Conservation (phyloP, 2,329 filamentous ascomycete species). For the Bipolaris victoriae region DNA sequence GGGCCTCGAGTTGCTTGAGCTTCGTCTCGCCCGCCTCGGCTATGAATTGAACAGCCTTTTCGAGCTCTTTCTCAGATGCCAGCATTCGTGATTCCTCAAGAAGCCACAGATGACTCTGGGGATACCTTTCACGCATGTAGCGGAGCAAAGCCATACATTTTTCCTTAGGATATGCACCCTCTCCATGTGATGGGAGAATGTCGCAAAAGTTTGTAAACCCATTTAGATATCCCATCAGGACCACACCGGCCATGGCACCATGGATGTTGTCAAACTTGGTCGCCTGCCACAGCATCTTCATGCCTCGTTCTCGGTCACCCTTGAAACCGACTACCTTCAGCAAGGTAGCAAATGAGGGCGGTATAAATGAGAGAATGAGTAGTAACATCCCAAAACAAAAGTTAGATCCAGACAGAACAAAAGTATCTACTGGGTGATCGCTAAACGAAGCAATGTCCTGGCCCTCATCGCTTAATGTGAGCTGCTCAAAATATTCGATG, state of each 20-base stretch:
- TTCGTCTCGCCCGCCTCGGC: conserved; percentile 66
- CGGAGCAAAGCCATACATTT: conserved; percentile 71
- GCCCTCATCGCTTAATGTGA: conserved; percentile 37
- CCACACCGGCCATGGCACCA: conserved; percentile 84
- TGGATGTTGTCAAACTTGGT: conserved; percentile 87
- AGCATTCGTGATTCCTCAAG: conserved; percentile 84
- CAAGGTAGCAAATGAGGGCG: conserved; percentile 85
- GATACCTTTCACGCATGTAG: conserved; percentile 78
- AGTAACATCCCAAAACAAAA: conserved; percentile 89
- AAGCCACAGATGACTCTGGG: conserved; percentile 82
- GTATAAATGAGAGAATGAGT: conserved; percentile 88
- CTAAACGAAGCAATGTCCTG: conserved; percentile 69
- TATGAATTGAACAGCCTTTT: conserved; percentile 71
- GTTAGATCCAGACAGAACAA: conserved; percentile 86
- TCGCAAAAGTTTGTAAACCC: conserved; percentile 85
- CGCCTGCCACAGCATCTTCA: conserved; percentile 88
- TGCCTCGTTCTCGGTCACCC: conserved; percentile 81
- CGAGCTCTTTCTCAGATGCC: conserved; percentile 69
- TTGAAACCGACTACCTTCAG: conserved; percentile 89
- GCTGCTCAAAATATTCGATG: conserved; percentile 41
- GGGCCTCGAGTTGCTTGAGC: conserved; percentile 85
- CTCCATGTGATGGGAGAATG: conserved; percentile 72
- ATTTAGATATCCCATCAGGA: conserved; percentile 86
- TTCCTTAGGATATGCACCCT: conserved; percentile 70
- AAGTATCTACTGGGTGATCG: conserved; percentile 76